Evolutionary conservation across 148 eudicot genomes (phyloP), one percentile per base, ranked within the genome.

Genomic region (Oxyria digyna): DNA sequence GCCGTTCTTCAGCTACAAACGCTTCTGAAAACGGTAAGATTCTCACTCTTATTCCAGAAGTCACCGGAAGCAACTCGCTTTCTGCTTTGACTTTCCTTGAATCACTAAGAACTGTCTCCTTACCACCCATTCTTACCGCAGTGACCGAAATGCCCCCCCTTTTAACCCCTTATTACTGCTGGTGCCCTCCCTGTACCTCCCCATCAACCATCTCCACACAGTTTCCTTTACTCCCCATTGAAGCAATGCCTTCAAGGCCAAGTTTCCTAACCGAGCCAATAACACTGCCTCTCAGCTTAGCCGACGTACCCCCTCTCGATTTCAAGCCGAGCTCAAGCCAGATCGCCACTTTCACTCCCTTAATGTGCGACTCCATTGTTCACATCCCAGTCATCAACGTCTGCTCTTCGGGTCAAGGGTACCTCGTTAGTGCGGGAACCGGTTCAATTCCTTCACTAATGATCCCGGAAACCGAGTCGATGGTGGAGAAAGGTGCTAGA

Each of bases 371-470:
- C 72, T 78, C 98, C 0, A 90, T 94, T 64, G 96, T 90, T 29
- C 97, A 94, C 69, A 78, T 90, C 48, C 98, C 97, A 3, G 84
- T 94, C 6, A 80, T 94, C 8, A 97, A 90, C 50, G 69, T 90
- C 23, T 94, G 96, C 82, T 93, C 95, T 62, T 90, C 96, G 0
- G 98, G 96, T 71, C 95, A 82, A 74, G 91, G 91, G 14, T 94
- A 86, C 77, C 76, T 94, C 67, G 95, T 90, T 33, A 93, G 95
- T 57, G 85, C 91, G 0, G 96, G 96, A 41, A 83, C 98, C 29
- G 20, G 27, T 8, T 77, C 88, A 49, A 79, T 92, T 32, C 79
- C 93, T 0, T 84, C 92, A 6, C 55, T 91, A 59, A 70, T 90
- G 74, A 79, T 83, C 9, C 55, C 88, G 4, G 84, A 83, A 69